Evolutionary conservation across 176 grass and related monocot species (phyloP).

Genomic region (Carex kokanica): DNA sequence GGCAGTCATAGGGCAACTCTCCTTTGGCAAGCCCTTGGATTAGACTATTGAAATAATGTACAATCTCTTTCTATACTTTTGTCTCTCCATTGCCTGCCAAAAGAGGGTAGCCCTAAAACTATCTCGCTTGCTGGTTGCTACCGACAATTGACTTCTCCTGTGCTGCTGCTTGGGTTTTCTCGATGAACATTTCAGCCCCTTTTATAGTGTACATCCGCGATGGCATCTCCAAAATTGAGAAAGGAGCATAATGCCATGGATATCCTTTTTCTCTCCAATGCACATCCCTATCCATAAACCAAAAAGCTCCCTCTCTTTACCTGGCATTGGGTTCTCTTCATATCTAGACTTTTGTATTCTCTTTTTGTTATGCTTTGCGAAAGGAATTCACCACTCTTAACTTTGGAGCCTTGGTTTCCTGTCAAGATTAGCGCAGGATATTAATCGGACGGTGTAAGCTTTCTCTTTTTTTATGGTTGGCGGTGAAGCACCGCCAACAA

Average conservation of each 20-base stretch:
- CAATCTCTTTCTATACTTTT: background rate
- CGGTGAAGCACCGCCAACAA: too few relatives aligned
- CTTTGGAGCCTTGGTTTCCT: background rate
- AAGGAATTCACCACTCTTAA: background rate
- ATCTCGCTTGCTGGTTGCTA: slow-evolving; percentile 12
- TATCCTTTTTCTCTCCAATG: slow-evolving; percentile 21
- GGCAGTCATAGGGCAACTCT: slow-evolving; percentile 44
- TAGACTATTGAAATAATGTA: background rate
- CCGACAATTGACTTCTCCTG: background rate
- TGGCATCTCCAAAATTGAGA: slow-evolving; percentile 4
- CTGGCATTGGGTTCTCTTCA: slow-evolving; percentile 18
- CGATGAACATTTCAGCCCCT: background rate
- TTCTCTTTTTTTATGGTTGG: too few relatives aligned
- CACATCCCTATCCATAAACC: slow-evolving; percentile 7
- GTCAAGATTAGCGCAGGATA: background rate
- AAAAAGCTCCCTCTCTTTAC: slow-evolving; percentile 8
- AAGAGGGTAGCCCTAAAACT: slow-evolving; percentile 32
- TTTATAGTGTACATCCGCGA: slow-evolving; percentile 13
- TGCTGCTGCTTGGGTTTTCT: background rate
- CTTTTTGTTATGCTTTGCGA: background rate
- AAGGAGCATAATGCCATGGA: slow-evolving; percentile 23
- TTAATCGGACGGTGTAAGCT: background rate
- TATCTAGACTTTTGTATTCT: slow-evolving; percentile 9
- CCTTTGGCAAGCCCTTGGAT: slow-evolving; percentile 37
- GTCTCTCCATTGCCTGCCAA: slow-evolving; percentile 19